Evolutionary conservation across 208 protist species (phyloP), one percentile per base, ranked within the genome.

Genomic region (Strigomonas culicis): DNA sequence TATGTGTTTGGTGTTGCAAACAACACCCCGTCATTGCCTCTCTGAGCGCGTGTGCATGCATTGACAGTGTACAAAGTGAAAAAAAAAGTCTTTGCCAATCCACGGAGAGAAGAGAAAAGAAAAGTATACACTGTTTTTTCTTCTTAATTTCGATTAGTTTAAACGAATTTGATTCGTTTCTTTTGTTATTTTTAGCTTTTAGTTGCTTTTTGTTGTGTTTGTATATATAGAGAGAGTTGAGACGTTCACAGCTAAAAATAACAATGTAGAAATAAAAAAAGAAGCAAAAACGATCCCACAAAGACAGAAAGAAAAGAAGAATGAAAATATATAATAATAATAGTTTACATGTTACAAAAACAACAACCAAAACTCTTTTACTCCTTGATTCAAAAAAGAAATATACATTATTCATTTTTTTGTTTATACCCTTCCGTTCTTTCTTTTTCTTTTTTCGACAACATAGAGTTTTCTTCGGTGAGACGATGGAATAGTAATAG

Each of bases 11-110:
- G 27, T 60, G 22, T 41, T 31, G n/a, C n/a, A n/a, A n/a, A n/a
- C n/a, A n/a, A n/a, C n/a, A n/a, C n/a, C n/a, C n/a, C n/a, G n/a
- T n/a, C n/a, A n/a, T n/a, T n/a, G n/a, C n/a, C n/a, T n/a, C n/a
- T n/a, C n/a, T n/a, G n/a, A n/a, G n/a, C n/a, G n/a, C n/a, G n/a
- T n/a, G n/a, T n/a, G n/a, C n/a, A n/a, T 36, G 32, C 13, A 41
- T 49, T 34, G 11, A 67, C 4, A 67, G 19, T 47, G 41, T 47
- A 19, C 41, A 67, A 19, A 52, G 59, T 32, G 43, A 36, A 58
- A 49, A 60, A 24, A 64, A 71, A 49, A 56, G 41, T 53, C 7
- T 19, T 53, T 19, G 6, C 17, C 25, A 32, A 41, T 11, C 31
- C 34, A 49, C 44, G 34, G n/a, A 55, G 43, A 49, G 21, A 25